Base-by-base conservation (phyloP, 2,329 filamentous ascomycete genomes). In the Cordyceps sp. region DNA sequence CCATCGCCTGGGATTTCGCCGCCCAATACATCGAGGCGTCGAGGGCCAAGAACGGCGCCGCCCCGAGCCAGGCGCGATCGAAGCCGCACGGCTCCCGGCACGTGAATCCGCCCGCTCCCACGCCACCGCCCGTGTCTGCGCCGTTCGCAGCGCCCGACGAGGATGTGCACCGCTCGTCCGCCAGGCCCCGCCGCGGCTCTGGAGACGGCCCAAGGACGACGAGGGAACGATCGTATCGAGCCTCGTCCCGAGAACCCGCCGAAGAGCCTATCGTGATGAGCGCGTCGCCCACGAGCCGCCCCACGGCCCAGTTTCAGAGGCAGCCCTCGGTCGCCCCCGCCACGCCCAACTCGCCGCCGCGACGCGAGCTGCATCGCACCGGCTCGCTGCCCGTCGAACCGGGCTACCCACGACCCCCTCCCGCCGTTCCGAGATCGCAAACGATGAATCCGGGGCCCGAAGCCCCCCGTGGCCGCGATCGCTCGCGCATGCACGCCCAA, bases 91-190 rank as follows among this genome's bases (percentile, higher is more conserved):
- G 41, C 30, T 30, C 39, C 6, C 43, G 43, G 5, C 38, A 37
- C 12, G 35, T 37, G 1, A 45, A 53, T 17, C 49, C 47, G 20
- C 50, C 54, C 0, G 54, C 46, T 21, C 50, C 47, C 20, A 49
- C 54, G 1, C 53, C 47, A 4, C 54, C 54, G 3, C 55, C 54
- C n/a, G n/a, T n/a, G 3, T 54, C 54, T 6, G 54, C 54, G 10
- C 52, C 53, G 1, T 54, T 50, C 34, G 30, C 42, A 3, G 26
- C 37, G 4, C 47, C 52, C 1, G 50, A 50, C 2, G 50, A 52
- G 1, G 46, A 49, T 15, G 39, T 40, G 25, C 50, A 45, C 16
- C 50, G 55, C 14, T 52, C 53, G 5, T 42, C 52, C 1, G 52
- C 47, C 14, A 48, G 44, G 15, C 37, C 46, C 6, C 52, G 54